phyloP scores from a whole-genome alignment of 208 protist genomes.

The Histomonas meleagridis region DNA sequence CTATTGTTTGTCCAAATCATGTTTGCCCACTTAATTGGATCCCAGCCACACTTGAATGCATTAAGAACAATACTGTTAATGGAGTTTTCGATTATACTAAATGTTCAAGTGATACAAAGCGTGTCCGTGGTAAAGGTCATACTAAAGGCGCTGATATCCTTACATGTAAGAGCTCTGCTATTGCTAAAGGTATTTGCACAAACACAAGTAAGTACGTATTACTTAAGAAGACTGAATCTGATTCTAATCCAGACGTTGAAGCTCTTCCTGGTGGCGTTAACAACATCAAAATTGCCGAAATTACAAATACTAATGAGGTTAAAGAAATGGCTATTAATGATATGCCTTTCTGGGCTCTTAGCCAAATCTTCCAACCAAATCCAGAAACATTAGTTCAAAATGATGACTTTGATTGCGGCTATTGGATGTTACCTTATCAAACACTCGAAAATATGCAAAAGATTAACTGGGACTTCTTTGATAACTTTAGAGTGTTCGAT shows the following conservation, averaged over 20 bases:
- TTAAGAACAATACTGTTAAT: neutral
- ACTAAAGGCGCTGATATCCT: neutral
- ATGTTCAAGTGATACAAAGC: neutral
- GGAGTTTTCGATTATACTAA: neutral
- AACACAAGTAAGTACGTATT: no score
- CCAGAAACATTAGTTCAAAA: no score
- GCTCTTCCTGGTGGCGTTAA: no score
- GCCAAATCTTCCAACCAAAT: neutral
- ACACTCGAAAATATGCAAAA: neutral
- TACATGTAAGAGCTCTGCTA: neutral
- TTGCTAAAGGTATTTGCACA: no score
- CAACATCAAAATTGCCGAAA: neutral
- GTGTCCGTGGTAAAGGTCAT: neutral
- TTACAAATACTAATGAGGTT: neutral
- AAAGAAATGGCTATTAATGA: neutral
- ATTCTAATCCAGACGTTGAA: neutral
- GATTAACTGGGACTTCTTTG: neutral
- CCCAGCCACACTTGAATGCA: neutral
- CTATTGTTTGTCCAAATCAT: constrained; percentile 28
- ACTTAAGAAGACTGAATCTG: no score
- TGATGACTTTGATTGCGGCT: neutral
- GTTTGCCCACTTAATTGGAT: neutral
- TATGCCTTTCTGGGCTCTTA: neutral
- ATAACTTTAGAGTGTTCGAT: neutral
- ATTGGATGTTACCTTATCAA: constrained; percentile 1